These are phyloP conservation scores for Hypoxylon sp. DNA, from an alignment of 2,329 filamentous ascomycete species.

Conservation along the genomic window DNA sequence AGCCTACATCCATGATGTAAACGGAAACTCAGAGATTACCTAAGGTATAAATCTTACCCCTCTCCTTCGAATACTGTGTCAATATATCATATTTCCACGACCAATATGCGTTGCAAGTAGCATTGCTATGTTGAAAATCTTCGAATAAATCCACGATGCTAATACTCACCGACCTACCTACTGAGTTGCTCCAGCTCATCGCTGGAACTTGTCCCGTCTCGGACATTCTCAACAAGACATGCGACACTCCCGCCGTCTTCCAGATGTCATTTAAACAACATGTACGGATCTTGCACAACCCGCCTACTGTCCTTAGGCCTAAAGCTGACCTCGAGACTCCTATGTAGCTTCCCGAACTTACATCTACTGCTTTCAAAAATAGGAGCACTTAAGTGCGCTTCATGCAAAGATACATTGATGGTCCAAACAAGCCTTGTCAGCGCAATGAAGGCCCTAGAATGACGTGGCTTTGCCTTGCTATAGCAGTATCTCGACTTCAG, in stretches of 20 bases:
- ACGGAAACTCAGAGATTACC: too few species aligned
- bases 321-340: constrained; percentile 3
- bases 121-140: neutral
- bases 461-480: constrained; percentile 43
- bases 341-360: constrained; percentile 68
- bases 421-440: constrained; percentile 35
- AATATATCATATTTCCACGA: too few species aligned
- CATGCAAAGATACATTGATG: constrained; percentile 37
- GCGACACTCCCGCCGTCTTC: constrained; percentile 32
- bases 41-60: too few species aligned
- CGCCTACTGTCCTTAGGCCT: neutral
- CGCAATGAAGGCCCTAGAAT: constrained; percentile 30
- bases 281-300: constrained; percentile 20
- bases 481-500: constrained; percentile 35
- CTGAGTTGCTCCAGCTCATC: constrained; percentile 40
- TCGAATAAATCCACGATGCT: constrained; percentile 20
- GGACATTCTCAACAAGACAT: constrained; percentile 36
- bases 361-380: constrained; percentile 79
- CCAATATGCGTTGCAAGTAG: too few species aligned
- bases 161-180: constrained; percentile 24
- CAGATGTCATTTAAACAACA: constrained; percentile 36
- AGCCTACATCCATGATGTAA: too few species aligned
- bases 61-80: too few species aligned
- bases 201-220: constrained; percentile 32
- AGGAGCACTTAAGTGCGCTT: constrained; percentile 61